Evolutionary conservation across 2,329 filamentous ascomycete species (phyloP).

Genomic region (Emmonsia crescens): DNA sequence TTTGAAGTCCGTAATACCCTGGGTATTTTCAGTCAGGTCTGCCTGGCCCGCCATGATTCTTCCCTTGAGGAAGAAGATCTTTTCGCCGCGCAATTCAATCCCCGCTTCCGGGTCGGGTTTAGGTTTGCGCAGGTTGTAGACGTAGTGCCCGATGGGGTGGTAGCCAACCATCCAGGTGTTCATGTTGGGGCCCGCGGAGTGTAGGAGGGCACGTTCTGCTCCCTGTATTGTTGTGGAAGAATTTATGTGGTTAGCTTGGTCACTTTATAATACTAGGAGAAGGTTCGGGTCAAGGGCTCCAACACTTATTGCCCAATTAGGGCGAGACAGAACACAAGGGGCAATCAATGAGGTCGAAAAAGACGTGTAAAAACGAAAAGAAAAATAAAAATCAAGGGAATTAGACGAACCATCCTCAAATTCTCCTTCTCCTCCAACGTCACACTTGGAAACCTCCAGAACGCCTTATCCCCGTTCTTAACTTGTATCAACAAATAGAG

Average conservation of each 20-base stretch:
- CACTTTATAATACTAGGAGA: no score
- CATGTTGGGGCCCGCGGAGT: slow-evolving; percentile 84
- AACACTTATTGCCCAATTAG: background rate
- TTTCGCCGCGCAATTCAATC: slow-evolving; percentile 51
- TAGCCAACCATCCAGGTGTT: slow-evolving; percentile 97
- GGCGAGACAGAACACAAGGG: background rate
- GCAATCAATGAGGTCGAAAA: background rate
- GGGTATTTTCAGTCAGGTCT: slow-evolving; percentile 51
- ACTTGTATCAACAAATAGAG: slow-evolving; percentile 76
- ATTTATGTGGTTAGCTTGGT: background rate
- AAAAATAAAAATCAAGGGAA: background rate
- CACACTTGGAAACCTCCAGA: slow-evolving; percentile 75
- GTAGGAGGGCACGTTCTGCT: slow-evolving; percentile 64
- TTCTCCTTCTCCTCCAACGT: slow-evolving; percentile 59
- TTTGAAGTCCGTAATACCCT: slow-evolving; percentile 71
- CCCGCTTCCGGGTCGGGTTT: slow-evolving; percentile 28
- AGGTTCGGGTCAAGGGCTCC: background rate
- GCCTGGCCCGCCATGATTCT: slow-evolving; percentile 97
- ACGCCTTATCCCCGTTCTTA: slow-evolving; percentile 40
- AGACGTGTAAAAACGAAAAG: background rate
- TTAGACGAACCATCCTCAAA: slow-evolving; percentile 64
- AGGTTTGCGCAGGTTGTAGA: slow-evolving; percentile 45
- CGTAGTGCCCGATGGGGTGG: slow-evolving; percentile 72
- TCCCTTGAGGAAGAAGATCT: slow-evolving; percentile 92
- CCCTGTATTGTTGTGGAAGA: slow-evolving; percentile 46